These are phyloP conservation scores for Papilionanthe hybrid DNA, from an alignment of 116 monocot species.

Conservation along the genomic window DNA sequence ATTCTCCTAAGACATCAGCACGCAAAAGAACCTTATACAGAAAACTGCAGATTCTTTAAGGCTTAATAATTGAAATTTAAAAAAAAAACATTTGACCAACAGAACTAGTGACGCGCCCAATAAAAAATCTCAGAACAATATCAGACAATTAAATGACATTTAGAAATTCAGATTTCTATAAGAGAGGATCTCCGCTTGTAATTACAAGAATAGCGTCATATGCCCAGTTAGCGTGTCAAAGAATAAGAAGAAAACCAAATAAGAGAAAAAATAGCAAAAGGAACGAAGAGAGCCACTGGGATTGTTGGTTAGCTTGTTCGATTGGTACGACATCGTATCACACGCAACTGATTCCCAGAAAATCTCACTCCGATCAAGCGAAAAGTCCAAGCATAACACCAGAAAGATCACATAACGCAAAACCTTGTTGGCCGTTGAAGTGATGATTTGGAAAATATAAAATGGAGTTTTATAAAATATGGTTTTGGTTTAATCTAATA, in stretches of 20 bases:
- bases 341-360: background rate
- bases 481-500: too few relatives aligned
- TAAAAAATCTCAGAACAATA: background rate
- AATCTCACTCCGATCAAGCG: background rate
- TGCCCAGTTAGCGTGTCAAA: background rate
- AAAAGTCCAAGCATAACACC: background rate
- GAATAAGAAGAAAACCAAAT: background rate
- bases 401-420: background rate
- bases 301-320: slow-evolving; percentile 87
- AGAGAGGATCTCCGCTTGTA: background rate
- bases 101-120: background rate
- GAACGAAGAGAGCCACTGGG: slow-evolving; percentile 39
- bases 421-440: too few relatives aligned
- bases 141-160: background rate
- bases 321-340: slow-evolving; percentile 40
- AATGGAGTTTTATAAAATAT: too few relatives aligned
- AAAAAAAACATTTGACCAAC: background rate
- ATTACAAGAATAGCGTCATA: background rate
- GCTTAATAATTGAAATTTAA: background rate
- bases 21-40: slow-evolving; percentile 46
- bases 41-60: background rate
- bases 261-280: background rate
- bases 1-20: slow-evolving; percentile 35
- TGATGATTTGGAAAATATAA: too few relatives aligned
- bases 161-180: background rate